phyloP scores from a whole-genome alignment of 2,329 filamentous ascomycete genomes.

The Alternaria novae-zelandiae region DNA sequence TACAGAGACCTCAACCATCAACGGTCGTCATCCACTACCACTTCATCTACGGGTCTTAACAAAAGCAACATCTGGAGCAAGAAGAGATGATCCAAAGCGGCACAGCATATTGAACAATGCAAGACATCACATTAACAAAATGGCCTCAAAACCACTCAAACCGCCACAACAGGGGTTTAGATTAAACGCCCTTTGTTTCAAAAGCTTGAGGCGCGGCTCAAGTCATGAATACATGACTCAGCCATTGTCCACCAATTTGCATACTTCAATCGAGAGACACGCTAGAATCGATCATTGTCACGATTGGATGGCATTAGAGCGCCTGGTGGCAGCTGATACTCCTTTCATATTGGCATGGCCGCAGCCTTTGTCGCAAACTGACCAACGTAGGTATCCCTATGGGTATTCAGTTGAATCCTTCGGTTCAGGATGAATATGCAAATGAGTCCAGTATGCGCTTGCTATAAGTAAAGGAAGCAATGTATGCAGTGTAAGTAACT shows the following conservation, averaged over 20 bases:
- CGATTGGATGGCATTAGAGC: background rate
- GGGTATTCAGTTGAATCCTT: background rate
- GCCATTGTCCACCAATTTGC: background rate
- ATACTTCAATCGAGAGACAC: background rate
- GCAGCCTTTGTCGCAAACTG: background rate
- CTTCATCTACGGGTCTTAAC: background rate
- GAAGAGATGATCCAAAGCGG: background rate
- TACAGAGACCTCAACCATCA: background rate
- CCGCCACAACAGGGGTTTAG: background rate
- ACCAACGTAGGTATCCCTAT: background rate
- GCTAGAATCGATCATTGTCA: background rate
- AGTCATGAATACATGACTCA: background rate
- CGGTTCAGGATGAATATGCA: background rate
- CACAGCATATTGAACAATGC: background rate
- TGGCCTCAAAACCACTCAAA: slow-evolving; percentile 2
- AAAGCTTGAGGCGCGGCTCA: background rate
- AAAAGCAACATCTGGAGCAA: background rate
- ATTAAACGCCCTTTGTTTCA: background rate
- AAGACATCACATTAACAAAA: background rate
- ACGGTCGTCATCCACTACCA: background rate
- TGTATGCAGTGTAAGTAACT: background rate
- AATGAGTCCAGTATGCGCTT: background rate
- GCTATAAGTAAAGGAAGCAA: background rate
- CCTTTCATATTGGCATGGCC: background rate
- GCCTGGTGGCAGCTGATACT: background rate